Percentiles rank a stretch among this genome's conserved stretches.
Evolutionary conservation across 2,329 filamentous ascomycete genomes (phyloP).

Genomic region (Nemania abortiva): DNA sequence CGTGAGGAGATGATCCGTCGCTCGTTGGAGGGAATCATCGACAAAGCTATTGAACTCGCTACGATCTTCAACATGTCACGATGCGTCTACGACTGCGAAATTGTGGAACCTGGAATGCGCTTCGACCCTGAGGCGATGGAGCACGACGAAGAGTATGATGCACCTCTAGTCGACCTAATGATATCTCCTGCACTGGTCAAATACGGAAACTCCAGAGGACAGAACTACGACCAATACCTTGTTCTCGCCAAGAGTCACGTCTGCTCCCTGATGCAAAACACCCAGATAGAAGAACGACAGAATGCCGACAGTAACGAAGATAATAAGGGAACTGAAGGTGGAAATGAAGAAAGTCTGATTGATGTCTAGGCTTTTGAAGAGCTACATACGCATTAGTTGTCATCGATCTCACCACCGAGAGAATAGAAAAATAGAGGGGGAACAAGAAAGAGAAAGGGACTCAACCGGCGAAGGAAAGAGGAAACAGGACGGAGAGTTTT

Average conservation of each 20-base stretch:
- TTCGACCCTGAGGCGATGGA: conserved; percentile 18
- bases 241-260: conserved; percentile 26
- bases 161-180: conserved; percentile 13
- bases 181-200: conserved; percentile 18
- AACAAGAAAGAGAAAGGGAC: too few relatives aligned
- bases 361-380: background rate
- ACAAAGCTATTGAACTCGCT: conserved; percentile 26
- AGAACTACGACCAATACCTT: conserved; percentile 15
- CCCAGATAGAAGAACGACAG: background rate
- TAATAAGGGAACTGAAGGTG: background rate
- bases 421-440: too few relatives aligned
- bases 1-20: background rate
- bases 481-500: too few relatives aligned
- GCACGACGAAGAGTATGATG: conserved; percentile 1
- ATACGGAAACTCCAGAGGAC: conserved; percentile 18
- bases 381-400: background rate
- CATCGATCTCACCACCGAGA: too few relatives aligned
- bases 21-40: background rate
- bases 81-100: background rate
- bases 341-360: background rate
- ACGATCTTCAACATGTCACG: conserved; percentile 28
- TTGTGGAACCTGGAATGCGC: background rate
- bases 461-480: too few relatives aligned
- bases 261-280: background rate
- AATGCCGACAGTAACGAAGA: background rate